Conservation (phyloP, 2,329 filamentous ascomycete genomes). For the Zasmidium citrigriseum region DNA sequence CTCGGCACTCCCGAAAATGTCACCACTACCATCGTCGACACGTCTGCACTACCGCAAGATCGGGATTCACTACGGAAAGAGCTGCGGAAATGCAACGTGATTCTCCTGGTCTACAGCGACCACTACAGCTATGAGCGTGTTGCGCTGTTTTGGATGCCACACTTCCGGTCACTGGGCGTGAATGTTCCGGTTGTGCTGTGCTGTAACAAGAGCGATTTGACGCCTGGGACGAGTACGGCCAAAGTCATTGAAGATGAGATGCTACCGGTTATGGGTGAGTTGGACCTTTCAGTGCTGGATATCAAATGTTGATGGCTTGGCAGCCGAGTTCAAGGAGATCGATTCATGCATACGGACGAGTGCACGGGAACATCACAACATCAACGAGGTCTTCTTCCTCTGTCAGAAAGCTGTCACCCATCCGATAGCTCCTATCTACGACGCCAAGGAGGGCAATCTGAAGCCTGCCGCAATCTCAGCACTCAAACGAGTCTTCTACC, state of each 20-base stretch:
- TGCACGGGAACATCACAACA: slow-evolving; percentile 86
- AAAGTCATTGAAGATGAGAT: slow-evolving; percentile 96
- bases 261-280: slow-evolving; percentile 66
- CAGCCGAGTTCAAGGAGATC: slow-evolving; percentile 96
- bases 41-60: slow-evolving; percentile 91
- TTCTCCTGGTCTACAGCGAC: slow-evolving; percentile 93
- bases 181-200: slow-evolving; percentile 97
- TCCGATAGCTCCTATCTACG: slow-evolving; percentile 92
- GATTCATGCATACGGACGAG: slow-evolving; percentile 96
- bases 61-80: slow-evolving; percentile 87
- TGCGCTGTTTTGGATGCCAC: slow-evolving; percentile 96
- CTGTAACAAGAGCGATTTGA: slow-evolving; percentile 94
- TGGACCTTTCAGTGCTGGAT: slow-evolving; percentile 51
- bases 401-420: slow-evolving; percentile 98
- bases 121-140: slow-evolving; percentile 99
- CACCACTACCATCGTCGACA: slow-evolving; percentile 96
- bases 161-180: slow-evolving; percentile 95
- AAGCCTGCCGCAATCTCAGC: slow-evolving; percentile 89
- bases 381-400: slow-evolving; percentile 93
- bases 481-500: slow-evolving; percentile 86
- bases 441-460: slow-evolving; percentile 83
- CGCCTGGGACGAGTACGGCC: slow-evolving; percentile 68
- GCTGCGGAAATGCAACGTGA: slow-evolving; percentile 95
- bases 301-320: neutral
- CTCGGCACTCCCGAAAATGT: slow-evolving; percentile 95